phyloP scores from a whole-genome alignment of 306 rosid genomes.

The Malus asiatica region DNA sequence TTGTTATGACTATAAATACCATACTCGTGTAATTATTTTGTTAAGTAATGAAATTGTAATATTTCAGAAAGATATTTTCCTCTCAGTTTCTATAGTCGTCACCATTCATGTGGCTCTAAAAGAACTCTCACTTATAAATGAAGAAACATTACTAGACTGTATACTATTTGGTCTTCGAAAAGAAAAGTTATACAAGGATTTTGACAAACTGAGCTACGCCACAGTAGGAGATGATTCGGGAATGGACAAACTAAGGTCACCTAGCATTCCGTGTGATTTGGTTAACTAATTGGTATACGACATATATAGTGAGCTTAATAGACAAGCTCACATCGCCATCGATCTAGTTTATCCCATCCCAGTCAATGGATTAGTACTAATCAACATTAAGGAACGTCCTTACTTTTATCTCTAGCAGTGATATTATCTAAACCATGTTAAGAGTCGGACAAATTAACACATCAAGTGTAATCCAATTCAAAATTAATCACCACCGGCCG shows the following conservation, averaged over 20 bases:
- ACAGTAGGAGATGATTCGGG: background rate
- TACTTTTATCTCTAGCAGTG: background rate
- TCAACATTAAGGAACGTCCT: background rate
- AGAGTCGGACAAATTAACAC: background rate
- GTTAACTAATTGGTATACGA: background rate
- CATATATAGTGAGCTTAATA: background rate
- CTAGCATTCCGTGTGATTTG: background rate
- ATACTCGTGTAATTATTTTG: too few relatives aligned
- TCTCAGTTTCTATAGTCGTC: too few relatives aligned
- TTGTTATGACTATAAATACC: too few relatives aligned
- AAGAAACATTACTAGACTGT: rapidly evolving
- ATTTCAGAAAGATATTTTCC: too few relatives aligned
- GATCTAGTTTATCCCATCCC: background rate
- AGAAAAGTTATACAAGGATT: background rate
- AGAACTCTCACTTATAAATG: too few relatives aligned
- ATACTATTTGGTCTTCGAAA: too few relatives aligned
- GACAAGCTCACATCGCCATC: background rate
- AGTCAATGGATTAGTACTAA: background rate
- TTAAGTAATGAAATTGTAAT: too few relatives aligned
- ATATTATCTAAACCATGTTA: background rate
- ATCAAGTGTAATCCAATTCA: background rate
- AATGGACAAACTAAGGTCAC: background rate
- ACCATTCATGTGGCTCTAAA: too few relatives aligned
- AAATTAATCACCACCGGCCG: background rate
- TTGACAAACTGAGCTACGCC: background rate